phyloP scores from a whole-genome alignment of 306 rosid species.

The Cyamopsis tetragonoloba region DNA sequence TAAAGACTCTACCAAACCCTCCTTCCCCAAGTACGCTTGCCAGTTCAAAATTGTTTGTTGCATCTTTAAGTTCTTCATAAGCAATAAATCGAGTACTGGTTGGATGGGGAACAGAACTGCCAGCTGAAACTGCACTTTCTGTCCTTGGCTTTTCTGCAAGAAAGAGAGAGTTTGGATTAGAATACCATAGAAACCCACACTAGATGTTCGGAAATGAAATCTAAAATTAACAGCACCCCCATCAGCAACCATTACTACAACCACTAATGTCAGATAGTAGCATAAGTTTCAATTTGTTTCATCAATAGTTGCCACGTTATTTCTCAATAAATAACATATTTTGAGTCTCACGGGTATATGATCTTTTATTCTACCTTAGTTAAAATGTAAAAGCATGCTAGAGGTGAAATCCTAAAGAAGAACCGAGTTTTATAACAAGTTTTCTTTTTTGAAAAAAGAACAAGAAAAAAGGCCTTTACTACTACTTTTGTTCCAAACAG shows the following conservation, averaged over 20 bases:
- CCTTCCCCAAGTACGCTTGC: too few species aligned
- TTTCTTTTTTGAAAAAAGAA: too few species aligned
- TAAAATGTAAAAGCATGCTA: background rate
- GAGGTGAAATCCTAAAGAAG: background rate
- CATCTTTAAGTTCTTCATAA: too few species aligned
- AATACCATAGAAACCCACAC: conserved; percentile 1
- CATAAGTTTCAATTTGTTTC: background rate
- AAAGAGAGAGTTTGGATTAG: background rate
- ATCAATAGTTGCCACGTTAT: background rate
- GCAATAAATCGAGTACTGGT: conserved; percentile 22
- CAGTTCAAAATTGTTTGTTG: background rate
- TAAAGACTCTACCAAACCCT: conserved; percentile 52
- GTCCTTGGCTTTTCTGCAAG: conserved; percentile 62
- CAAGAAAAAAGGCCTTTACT: too few species aligned
- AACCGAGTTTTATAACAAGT: too few species aligned
- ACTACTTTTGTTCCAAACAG: background rate
- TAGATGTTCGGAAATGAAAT: background rate
- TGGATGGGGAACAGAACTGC: conserved; percentile 77
- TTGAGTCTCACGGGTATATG: background rate
- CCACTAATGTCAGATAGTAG: background rate
- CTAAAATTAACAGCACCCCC: background rate
- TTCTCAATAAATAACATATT: conserved; percentile 3
- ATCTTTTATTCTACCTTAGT: background rate
- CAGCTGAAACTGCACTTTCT: conserved; percentile 40
- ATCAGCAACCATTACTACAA: background rate